These are phyloP conservation scores for Trichothecium roseum DNA, from an alignment of 2,329 filamentous ascomycete genomes.

Conservation along the genomic window DNA sequence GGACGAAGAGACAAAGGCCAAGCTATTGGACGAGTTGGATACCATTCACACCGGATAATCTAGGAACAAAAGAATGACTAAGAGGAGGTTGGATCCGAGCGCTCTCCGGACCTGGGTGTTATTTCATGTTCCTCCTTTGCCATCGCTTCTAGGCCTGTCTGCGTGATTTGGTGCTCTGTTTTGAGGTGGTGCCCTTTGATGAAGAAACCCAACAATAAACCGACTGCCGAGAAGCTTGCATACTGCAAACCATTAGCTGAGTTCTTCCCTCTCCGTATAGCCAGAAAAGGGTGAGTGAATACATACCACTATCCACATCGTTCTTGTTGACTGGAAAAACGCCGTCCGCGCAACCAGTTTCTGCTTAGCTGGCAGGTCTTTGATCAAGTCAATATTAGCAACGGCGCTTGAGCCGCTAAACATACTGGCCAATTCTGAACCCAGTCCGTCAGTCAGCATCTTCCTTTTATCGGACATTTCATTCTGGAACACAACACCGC, in stretches of 20 bases:
- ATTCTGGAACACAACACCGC: slow-evolving; percentile 28
- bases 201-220: slow-evolving; percentile 1
- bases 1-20: slow-evolving; percentile 20
- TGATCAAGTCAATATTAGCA: slow-evolving; percentile 44
- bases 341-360: slow-evolving; percentile 13
- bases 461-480: slow-evolving; percentile 23
- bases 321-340: slow-evolving; percentile 13
- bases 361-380: slow-evolving; percentile 8
- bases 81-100: not conserved
- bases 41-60: not conserved
- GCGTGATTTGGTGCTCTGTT: slow-evolving; percentile 2
- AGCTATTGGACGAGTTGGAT: no score
- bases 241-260: slow-evolving; percentile 1
- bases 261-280: no score
- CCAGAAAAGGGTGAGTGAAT: not conserved
- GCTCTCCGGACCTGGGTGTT: not conserved
- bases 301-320: slow-evolving; percentile 18
- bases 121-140: not conserved
- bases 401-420: slow-evolving; percentile 45
- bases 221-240: slow-evolving; percentile 1
- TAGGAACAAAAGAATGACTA: not conserved
- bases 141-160: slow-evolving; percentile 2
- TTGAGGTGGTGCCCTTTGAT: slow-evolving; percentile 3
- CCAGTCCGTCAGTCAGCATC: slow-evolving; percentile 32
- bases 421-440: slow-evolving; percentile 29